Evolutionary conservation across 495 filamentous ascomycete species (phyloP).

Genomic region (Cenococcum geophilum): DNA sequence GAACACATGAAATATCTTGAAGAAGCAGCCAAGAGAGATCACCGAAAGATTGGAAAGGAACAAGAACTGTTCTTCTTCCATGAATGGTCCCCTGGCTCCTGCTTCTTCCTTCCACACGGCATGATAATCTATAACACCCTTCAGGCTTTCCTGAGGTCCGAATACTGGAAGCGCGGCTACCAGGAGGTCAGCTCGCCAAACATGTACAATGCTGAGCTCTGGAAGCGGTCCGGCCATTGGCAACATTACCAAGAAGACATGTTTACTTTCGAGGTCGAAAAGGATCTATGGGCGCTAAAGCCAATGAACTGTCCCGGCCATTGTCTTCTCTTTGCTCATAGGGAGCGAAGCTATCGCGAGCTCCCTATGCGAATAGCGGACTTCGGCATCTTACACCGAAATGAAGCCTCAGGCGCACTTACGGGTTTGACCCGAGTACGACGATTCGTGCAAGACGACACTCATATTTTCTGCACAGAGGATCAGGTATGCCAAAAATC

Average conservation of each 20-base stretch:
- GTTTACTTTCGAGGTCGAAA: slow-evolving; percentile 88
- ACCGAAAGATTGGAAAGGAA: slow-evolving; percentile 81
- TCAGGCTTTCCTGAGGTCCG: slow-evolving; percentile 66
- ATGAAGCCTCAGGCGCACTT: slow-evolving; percentile 88
- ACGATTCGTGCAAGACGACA: slow-evolving; percentile 91
- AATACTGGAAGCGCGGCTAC: slow-evolving; percentile 93
- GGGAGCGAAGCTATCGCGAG: slow-evolving; percentile 79
- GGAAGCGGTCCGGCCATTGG: slow-evolving; percentile 92
- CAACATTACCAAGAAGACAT: slow-evolving; percentile 94
- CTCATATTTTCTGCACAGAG: slow-evolving; percentile 83
- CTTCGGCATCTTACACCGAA: slow-evolving; percentile 90
- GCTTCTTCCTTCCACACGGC: slow-evolving; percentile 89
- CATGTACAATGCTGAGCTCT: slow-evolving; percentile 85
- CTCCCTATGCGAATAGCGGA: slow-evolving; percentile 86
- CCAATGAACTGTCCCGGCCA: slow-evolving; percentile 98
- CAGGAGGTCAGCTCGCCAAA: slow-evolving; percentile 94
- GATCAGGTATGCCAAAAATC: slow-evolving; percentile 37
- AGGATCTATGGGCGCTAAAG: slow-evolving; percentile 80
- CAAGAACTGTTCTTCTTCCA: slow-evolving; percentile 98
- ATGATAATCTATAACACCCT: slow-evolving; percentile 87
- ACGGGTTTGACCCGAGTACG: slow-evolving; percentile 86
- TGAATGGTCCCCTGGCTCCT: slow-evolving; percentile 82
- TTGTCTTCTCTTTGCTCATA: slow-evolving; percentile 68
- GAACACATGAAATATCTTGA: slow-evolving; percentile 90
- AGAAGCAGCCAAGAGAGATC: slow-evolving; percentile 93